Percentiles rank a stretch among this genome's conserved stretches.
Evolutionary conservation across 2,329 filamentous ascomycete species (phyloP).

Genomic region (Chlorencoelia australis): DNA sequence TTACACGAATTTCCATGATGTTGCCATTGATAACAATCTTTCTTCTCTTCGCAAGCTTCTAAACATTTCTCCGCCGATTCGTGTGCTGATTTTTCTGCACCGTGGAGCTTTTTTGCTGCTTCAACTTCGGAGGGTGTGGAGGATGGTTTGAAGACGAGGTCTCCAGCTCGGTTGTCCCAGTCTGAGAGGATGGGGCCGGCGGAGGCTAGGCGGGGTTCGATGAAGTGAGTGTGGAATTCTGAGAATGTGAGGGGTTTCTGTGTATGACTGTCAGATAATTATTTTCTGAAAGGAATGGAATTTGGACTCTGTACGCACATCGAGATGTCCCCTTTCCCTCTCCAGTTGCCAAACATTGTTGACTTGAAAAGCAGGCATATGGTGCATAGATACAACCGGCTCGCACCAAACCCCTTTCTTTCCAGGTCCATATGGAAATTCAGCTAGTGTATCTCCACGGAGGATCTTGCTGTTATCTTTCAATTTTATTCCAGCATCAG

Average conservation of each 20-base stretch:
- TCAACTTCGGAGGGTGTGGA: no score
- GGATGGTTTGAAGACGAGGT: no score
- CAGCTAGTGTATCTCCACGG: slow-evolving; percentile 44
- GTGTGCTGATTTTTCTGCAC: slow-evolving; percentile 34
- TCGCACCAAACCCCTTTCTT: slow-evolving; percentile 48
- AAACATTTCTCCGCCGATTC: slow-evolving; percentile 34
- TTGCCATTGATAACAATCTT: slow-evolving; percentile 29
- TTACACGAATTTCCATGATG: slow-evolving; percentile 18
- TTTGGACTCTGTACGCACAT: slow-evolving; percentile 11
- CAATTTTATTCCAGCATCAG: slow-evolving; percentile 36
- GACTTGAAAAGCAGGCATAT: slow-evolving; percentile 42
- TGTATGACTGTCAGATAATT: background rate
- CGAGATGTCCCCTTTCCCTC: slow-evolving; percentile 24
- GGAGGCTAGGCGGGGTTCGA: slow-evolving; percentile 37
- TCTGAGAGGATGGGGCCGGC: no score
- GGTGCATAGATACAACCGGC: slow-evolving; percentile 47
- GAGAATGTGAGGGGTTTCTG: slow-evolving; percentile 6
- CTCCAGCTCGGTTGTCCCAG: no score
- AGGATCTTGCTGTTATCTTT: slow-evolving; percentile 41
- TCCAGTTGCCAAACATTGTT: slow-evolving; percentile 44
- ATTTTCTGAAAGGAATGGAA: background rate
- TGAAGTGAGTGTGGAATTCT: slow-evolving; percentile 40
- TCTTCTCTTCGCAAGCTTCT: slow-evolving; percentile 34
- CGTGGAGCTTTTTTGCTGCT: no score
- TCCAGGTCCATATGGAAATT: slow-evolving; percentile 28